phyloP scores from a whole-genome alignment of 2,329 filamentous ascomycete genomes.

The Arthrobotrys iridis region DNA sequence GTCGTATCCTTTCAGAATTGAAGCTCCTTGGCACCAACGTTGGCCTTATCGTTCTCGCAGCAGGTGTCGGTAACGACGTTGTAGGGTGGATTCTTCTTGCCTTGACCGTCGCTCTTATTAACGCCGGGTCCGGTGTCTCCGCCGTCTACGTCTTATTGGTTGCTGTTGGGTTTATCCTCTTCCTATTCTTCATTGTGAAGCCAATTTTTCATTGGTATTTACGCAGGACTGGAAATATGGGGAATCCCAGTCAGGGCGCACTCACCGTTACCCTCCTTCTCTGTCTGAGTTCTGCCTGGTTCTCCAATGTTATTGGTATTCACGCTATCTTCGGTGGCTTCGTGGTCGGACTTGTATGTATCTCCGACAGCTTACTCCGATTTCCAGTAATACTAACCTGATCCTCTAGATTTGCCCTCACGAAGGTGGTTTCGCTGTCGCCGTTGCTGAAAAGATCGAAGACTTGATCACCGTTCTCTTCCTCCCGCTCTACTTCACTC shows the following conservation, averaged over 20 bases:
- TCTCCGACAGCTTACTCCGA: background rate
- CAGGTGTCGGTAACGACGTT: slow-evolving; percentile 92
- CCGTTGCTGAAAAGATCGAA: slow-evolving; percentile 91
- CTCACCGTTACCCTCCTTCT: slow-evolving; percentile 84
- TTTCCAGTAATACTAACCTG: background rate
- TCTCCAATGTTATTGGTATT: slow-evolving; percentile 88
- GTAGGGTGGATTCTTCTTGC: slow-evolving; percentile 91
- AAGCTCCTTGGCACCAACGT: slow-evolving; percentile 85
- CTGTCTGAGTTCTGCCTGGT: slow-evolving; percentile 81
- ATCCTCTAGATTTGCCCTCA: slow-evolving; percentile 76
- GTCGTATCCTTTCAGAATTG: slow-evolving; percentile 89
- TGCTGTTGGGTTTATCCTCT: slow-evolving; percentile 77
- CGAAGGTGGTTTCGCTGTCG: slow-evolving; percentile 88
- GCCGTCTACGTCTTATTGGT: slow-evolving; percentile 86
- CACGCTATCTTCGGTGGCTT: slow-evolving; percentile 96
- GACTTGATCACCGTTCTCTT: slow-evolving; percentile 87
- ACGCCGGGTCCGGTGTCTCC: slow-evolving; percentile 81
- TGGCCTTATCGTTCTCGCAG: slow-evolving; percentile 86
- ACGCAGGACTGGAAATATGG: slow-evolving; percentile 76
- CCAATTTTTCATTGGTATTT: slow-evolving; percentile 80
- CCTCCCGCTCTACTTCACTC: slow-evolving; percentile 89
- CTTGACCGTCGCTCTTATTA: slow-evolving; percentile 91
- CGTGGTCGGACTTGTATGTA: slow-evolving; percentile 73
- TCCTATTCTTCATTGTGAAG: slow-evolving; percentile 77
- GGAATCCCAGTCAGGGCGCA: slow-evolving; percentile 80